Evolutionary conservation across 164 flowering plant species (phyloP), one percentile per base, ranked within the genome.

Genomic region (Berberis vulgaris): DNA sequence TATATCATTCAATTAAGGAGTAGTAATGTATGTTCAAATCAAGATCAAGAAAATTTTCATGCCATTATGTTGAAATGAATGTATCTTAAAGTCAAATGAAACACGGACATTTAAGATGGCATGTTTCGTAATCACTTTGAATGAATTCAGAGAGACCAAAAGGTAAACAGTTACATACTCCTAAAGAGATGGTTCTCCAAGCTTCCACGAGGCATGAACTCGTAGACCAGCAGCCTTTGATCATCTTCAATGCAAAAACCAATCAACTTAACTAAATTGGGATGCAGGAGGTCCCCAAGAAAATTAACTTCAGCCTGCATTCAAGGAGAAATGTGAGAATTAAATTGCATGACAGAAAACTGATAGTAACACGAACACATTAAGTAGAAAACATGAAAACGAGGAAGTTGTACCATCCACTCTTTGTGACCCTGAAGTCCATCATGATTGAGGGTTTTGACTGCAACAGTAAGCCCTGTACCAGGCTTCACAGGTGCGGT

Each of bases 391-490:
- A 46, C 6, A 11, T 26, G 26, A 12, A 67, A 41, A 1, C 60
- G 47, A 53, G 45, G 45, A 62, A 11, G 62, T 26, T 82, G 45
- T 69, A 91, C 97, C 94, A 91, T 82, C 97, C 97, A 91, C 75
- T 91, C 97, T 80, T 87, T 91, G 73, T 91, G 97, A 69, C 97
- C 97, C 81, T 91, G 97, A 62, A 91, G 96, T 43, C 96, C 96
- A 80, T 91, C 97, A 68, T 89, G 97, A 63, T 91, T 91, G 54
- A 91, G 87, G 55, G 97, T 91, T 79, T 91, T 91, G 59, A 91
- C 97, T 49, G 97, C 97, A 72, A 91, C 97, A 26, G 97, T 89
- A 68, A 89, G 92, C 55, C 97, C 97, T 13, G 95, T 91, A 50
- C 97, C 97, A 57, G 97, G 96, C 79, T 86, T 91, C 39, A 87